Conservation (phyloP, 495 filamentous ascomycete genomes). For the Penicillium pulvis region DNA sequence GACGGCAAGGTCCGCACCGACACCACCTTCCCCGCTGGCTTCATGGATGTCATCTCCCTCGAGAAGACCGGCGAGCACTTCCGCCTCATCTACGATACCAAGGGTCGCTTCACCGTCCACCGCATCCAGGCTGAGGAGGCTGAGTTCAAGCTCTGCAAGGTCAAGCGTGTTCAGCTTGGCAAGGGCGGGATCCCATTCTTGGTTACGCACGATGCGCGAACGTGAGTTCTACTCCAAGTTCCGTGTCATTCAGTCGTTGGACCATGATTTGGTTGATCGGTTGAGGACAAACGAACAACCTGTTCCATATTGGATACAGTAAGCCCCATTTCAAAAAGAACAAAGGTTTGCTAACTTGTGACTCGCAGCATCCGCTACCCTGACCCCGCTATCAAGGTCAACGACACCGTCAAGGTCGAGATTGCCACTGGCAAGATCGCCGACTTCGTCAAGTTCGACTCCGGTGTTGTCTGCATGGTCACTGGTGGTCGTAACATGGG, state of each 20-base stretch:
- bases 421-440: slow-evolving; percentile 93
- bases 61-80: slow-evolving; percentile 99
- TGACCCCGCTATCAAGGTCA: slow-evolving; percentile 96
- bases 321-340: slow-evolving; percentile 32
- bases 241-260: slow-evolving; percentile 98
- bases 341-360: slow-evolving; percentile 41
- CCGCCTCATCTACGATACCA: slow-evolving; percentile 99
- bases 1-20: slow-evolving; percentile 99
- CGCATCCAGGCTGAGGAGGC: slow-evolving; percentile 97
- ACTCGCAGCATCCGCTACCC: slow-evolving; percentile 90
- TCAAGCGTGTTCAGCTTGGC: slow-evolving; percentile 98
- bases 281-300: slow-evolving; percentile 44
- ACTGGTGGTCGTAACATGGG: slow-evolving; percentile 99
- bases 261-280: slow-evolving; percentile 92
- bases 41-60: slow-evolving; percentile 99
- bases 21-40: slow-evolving; percentile 93
- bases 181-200: slow-evolving; percentile 99
- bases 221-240: slow-evolving; percentile 81
- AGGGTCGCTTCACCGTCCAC: slow-evolving; percentile 99
- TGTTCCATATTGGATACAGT: slow-evolving; percentile 37
- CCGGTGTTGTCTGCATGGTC: slow-evolving; percentile 94
- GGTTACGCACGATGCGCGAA: slow-evolving; percentile 99
- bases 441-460: slow-evolving; percentile 97
- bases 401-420: slow-evolving; percentile 99
- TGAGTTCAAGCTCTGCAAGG: slow-evolving; percentile 98